Base-by-base conservation (phyloP, 495 filamentous ascomycete genomes). In the Evernia prunastri region DNA sequence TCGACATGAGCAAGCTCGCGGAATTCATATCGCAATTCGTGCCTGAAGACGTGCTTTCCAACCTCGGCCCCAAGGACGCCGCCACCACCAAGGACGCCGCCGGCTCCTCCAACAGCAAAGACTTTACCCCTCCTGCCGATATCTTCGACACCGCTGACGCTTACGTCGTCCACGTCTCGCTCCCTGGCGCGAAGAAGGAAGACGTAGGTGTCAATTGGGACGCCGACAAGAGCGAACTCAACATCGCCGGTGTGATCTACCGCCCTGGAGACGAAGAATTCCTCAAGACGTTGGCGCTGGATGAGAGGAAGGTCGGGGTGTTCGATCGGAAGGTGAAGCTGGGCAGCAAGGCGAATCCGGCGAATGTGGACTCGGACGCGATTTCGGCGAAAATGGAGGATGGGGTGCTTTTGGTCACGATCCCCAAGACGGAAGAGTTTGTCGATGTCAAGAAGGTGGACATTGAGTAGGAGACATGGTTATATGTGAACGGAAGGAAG, bases 191-290 rank as follows among this genome's bases (percentile, higher is more conserved):
- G 10, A 85, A 85, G 74, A 91, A 90, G 71, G 81, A 88, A 65
- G 89, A 95, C 71, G 77, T 93, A 20, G 87, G 80, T 56, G 84
- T 95, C 42, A 85, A 85, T 72, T 95, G 86, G 77, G 86, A 92
- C 69, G 78, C 82, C 4, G 84, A 89, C 10, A 84, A 86, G 70
- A 80, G 77, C 25, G 78, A 81, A 51, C 72, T 95, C 49, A 81
- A 78, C 61, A 76, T 95, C 57, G 81, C 84, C 0, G 90, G 90
- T 23, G 84, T 92, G 8, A 79, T 90, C 31, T 80, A 90, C 68
- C 80, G 88, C 3, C 85, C 83, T 13, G 88, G 87, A 3, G 84
- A 86, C 65, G 90, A 92, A 71, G 83, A 85, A 60, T 81, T 91
- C 71, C 73, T 92, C 72, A 82, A 84, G 71, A 80, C 80, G 9